Evolutionary conservation across 2,329 filamentous ascomycete genomes (phyloP).

Genomic region (Colletotrichum ledebouriae): DNA sequence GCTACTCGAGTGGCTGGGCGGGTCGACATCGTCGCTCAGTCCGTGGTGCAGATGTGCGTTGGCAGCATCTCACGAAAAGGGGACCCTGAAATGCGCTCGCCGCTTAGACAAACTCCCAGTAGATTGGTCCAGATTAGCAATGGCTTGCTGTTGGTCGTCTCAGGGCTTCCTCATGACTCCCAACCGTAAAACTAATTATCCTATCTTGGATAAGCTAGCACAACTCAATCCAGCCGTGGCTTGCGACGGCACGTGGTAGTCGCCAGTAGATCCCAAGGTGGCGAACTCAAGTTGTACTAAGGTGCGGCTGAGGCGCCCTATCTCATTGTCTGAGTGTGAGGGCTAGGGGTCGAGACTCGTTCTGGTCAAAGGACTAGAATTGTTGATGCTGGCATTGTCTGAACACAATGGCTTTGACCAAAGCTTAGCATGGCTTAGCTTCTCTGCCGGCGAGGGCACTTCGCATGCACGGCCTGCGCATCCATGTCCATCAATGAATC

Average conservation of each 20-base stretch:
- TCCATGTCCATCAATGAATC: too few relatives aligned
- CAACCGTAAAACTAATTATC: too few relatives aligned
- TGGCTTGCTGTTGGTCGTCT: not conserved
- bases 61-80: too few relatives aligned
- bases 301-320: not conserved
- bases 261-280: not conserved
- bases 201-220: not conserved
- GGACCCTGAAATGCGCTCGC: too few relatives aligned
- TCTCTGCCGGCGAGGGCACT: not conserved
- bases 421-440: not conserved
- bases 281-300: not conserved
- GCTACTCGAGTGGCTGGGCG: not conserved
- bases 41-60: not conserved
- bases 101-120: too few relatives aligned
- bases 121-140: too few relatives aligned
- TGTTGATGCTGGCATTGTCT: not conserved
- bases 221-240: not conserved
- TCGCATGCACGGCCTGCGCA: too few relatives aligned
- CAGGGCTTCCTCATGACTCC: too few relatives aligned
- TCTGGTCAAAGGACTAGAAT: not conserved
- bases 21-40: not conserved
- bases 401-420: slow-evolving; percentile 6
- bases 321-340: not conserved
- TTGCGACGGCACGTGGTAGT: not conserved
- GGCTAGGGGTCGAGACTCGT: not conserved